Evolutionary conservation across 2,329 filamentous ascomycete species (phyloP), one percentile per base, ranked within the genome.

Genomic region (Aspergillus sp.): DNA sequence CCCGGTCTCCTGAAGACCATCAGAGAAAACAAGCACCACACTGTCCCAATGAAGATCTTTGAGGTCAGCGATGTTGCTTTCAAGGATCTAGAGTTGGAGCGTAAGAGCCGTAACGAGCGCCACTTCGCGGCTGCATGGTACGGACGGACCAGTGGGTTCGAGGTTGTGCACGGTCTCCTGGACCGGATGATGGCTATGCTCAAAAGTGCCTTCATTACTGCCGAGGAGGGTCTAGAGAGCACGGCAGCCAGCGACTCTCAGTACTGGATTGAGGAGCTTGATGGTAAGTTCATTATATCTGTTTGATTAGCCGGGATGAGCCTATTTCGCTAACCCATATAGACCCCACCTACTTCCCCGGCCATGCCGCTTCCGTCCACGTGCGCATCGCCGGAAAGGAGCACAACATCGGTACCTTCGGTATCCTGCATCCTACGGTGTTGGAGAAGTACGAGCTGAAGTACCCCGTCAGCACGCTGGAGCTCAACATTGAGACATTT

Each of bases 51-150:
- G 71, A 90, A 89, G 75, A 85, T 96, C 65, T 95, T 94, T 66
- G 90, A 96, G 72, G 86, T 88, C 49, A 85, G 86, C 52, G 91
- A 97, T 62, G 87, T 96, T 17, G 90, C 87, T 25, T 88, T 95
- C 77, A 95, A 97, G 73, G 91, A 95, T 61, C 72, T 84, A 53
- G 76, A 75, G 12, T 70, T 83, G 42, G 93, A 98, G 78, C 83
- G 93, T 55, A 89, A 90, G 74, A 86, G 84, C 58, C 82, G 89
- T 57, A 98, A 98, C 68, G 88, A 96, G 76, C 79, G 91, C 48
- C 91, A 95, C 73, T 97, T 95, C 67, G 89, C 88, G n/a, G 93
- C 90, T 7, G 90, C 90, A 1, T 95, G 86, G 80, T 96, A 91
- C 71, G 90, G 90, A 63, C 95, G 93, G 78, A 88, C 84, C 3